Conservation (phyloP, 2,329 filamentous ascomycete genomes). For the Botrytis deweyae region DNA sequence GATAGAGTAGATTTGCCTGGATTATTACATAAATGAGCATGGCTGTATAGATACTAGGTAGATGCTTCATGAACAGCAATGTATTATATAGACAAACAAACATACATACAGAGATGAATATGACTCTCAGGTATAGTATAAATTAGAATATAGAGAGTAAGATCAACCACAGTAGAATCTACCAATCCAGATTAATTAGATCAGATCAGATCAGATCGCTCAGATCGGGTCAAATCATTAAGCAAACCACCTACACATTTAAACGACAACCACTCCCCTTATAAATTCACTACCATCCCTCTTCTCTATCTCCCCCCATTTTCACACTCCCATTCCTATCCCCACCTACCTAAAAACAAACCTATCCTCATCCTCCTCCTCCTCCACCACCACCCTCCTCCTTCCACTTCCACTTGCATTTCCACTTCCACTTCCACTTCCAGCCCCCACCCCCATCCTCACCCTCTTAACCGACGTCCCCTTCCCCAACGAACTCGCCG, state of each 20-base stretch:
- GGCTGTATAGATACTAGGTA: neutral
- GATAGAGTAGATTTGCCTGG: neutral
- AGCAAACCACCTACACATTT: no score
- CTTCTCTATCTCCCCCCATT: neutral
- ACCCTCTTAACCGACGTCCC: constrained; percentile 34
- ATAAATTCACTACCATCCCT: neutral
- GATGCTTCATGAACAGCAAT: neutral
- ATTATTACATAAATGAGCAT: neutral
- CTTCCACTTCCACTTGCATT: neutral
- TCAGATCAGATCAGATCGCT: neutral
- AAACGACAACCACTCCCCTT: neutral
- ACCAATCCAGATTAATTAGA: neutral
- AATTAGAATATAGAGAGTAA: neutral
- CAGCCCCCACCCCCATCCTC: constrained; percentile 22
- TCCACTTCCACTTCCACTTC: constrained; percentile 7
- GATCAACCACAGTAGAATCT: neutral
- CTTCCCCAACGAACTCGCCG: constrained; percentile 30
- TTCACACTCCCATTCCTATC: no score
- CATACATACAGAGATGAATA: neutral
- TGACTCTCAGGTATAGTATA: neutral
- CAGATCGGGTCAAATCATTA: neutral
- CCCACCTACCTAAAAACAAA: constrained; percentile 25
- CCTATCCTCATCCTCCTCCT: constrained; percentile 38
- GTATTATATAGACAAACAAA: neutral
- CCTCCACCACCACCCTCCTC: constrained; percentile 34